phyloP scores from a whole-genome alignment of 2,329 filamentous ascomycete species.

The Fusarium sambucinum region DNA sequence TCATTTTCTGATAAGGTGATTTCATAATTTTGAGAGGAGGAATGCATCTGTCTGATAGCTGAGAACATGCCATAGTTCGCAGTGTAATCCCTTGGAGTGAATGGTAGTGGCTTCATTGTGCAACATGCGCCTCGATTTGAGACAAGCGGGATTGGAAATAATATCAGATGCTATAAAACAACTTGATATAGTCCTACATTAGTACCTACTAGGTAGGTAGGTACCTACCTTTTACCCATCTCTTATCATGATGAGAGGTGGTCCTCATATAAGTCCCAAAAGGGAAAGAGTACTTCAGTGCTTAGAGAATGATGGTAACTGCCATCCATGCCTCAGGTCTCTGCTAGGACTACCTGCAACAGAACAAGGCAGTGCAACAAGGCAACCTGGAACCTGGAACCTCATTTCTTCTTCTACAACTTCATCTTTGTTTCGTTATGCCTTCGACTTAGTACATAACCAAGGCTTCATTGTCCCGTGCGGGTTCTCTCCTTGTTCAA shows the following conservation, averaged over 20 bases:
- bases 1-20: neutral
- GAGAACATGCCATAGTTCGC: neutral
- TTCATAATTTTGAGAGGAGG: neutral
- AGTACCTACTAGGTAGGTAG: no score
- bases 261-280: slow-evolving; percentile 38
- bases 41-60: neutral
- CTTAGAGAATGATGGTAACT: slow-evolving; percentile 24
- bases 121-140: neutral
- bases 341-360: slow-evolving; percentile 38
- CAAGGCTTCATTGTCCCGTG: neutral
- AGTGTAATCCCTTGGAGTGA: neutral
- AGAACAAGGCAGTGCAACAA: slow-evolving; percentile 19
- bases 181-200: neutral
- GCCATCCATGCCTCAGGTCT: slow-evolving; percentile 44
- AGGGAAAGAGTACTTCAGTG: slow-evolving; percentile 44
- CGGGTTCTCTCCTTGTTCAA: neutral
- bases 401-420: slow-evolving; percentile 2
- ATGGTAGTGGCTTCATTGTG: neutral
- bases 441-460: neutral
- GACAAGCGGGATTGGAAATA: neutral
- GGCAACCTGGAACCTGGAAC: slow-evolving; percentile 5
- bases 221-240: neutral
- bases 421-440: neutral
- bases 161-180: neutral
- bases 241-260: neutral